These are phyloP conservation scores for Sedum album DNA, from an alignment of 164 flowering plant species.

Conservation along the genomic window DNA sequence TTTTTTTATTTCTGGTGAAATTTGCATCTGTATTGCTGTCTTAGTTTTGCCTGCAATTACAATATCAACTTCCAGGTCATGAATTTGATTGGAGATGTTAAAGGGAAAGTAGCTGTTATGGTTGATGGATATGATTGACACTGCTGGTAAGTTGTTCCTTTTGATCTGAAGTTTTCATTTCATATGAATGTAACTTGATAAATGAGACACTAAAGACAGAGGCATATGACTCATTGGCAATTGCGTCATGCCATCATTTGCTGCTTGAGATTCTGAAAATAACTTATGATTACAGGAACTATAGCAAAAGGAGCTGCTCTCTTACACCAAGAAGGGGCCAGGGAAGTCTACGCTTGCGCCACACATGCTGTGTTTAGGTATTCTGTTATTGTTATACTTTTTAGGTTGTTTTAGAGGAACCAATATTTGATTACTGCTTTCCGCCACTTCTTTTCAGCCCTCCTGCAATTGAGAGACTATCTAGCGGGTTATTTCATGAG, in stretches of 20 bases:
- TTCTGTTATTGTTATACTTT: neutral
- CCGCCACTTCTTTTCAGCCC: neutral
- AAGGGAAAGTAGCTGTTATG: constrained; percentile 97
- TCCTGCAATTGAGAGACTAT: constrained; percentile 8
- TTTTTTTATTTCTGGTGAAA: neutral
- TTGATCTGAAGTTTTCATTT: neutral
- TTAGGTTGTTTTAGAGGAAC: neutral
- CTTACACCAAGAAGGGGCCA: constrained; percentile 85
- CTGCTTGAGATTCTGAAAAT: constrained; percentile 1
- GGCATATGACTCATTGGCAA: neutral
- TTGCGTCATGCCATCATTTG: neutral
- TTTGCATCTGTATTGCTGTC: neutral
- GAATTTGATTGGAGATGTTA: constrained; percentile 97
- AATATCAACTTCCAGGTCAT: constrained; percentile 55
- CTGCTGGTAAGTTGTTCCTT: constrained; percentile 62
- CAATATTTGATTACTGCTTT: constrained; percentile 10
- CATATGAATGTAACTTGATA: neutral
- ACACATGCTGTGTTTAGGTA: constrained; percentile 95
- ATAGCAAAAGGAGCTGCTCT: constrained; percentile 82
- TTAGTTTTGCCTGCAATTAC: neutral
- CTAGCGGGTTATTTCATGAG: constrained; percentile 62
- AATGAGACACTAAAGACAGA: neutral
- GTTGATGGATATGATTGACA: constrained; percentile 99
- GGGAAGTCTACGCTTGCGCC: constrained; percentile 88
- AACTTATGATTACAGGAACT: constrained; percentile 46